A percentile compares a stretch with the other conserved stretches of the same genome.
These are phyloP conservation scores for Papiliotrema laurentii DNA, from an alignment of 1,284 basidiomycete genomes.

Conservation along the genomic window DNA sequence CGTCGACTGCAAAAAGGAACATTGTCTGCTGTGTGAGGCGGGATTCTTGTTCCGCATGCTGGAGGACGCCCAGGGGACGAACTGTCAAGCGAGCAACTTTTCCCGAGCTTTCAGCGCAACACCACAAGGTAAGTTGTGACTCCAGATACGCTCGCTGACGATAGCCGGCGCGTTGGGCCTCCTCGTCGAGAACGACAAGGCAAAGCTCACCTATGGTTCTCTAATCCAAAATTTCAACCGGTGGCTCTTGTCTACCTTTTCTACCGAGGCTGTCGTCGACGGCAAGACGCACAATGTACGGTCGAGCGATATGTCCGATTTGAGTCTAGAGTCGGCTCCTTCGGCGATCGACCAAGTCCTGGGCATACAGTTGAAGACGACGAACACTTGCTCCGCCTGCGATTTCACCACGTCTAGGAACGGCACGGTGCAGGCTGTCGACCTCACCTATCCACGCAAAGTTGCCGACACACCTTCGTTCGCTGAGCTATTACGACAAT, in stretches of 20 bases:
- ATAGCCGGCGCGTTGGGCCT: constrained; percentile 78
- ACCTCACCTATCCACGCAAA: constrained; percentile 80
- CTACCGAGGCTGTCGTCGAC: constrained; percentile 33
- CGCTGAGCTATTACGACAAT: constrained; percentile 64
- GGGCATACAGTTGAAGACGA: constrained; percentile 68
- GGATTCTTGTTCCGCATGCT: constrained; percentile 95
- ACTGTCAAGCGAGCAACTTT: constrained; percentile 96
- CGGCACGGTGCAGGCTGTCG: constrained; percentile 73
- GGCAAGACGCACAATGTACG: constrained; percentile 29
- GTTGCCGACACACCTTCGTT: constrained; percentile 49
- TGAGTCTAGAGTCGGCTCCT: constrained; percentile 21
- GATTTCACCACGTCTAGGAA: constrained; percentile 66
- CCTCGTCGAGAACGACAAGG: constrained; percentile 79
- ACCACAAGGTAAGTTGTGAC: constrained; percentile 60
- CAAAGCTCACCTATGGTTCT: constrained; percentile 67
- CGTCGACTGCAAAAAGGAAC: constrained; percentile 76
- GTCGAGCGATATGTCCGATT: constrained; percentile 2
- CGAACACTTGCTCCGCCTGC: constrained; percentile 72
- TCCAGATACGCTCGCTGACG: constrained; percentile 6
- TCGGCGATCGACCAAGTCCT: constrained; percentile 75
- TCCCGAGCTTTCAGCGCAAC: constrained; percentile 82
- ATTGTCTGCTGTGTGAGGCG: constrained; percentile 91
- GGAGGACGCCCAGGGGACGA: constrained; percentile 86
- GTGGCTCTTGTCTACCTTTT: constrained; percentile 63
- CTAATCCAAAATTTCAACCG: constrained; percentile 94